A percentile compares a stretch with the other conserved stretches of the same genome.
Evolutionary conservation across 306 rosid genomes (phyloP).

Genomic region (Inga leiocalycina): DNA sequence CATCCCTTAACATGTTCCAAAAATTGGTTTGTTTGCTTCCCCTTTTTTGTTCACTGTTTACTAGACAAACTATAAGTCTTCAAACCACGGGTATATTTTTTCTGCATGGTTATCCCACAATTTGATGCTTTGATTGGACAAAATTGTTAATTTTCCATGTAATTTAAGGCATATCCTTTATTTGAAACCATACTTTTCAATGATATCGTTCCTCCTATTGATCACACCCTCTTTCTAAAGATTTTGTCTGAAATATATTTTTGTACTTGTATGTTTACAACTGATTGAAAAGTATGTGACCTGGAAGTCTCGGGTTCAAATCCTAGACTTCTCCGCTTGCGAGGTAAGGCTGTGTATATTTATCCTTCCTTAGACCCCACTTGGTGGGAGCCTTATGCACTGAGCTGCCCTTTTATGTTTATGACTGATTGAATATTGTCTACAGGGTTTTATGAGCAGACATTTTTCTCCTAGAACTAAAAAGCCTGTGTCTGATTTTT

Average conservation of each 20-base stretch:
- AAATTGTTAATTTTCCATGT: not conserved
- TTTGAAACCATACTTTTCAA: not conserved
- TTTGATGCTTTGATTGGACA: slow-evolving; percentile 5
- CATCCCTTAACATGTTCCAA: slow-evolving; percentile 73
- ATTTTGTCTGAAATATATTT: not conserved
- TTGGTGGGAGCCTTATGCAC: too few relatives aligned
- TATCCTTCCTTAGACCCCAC: too few relatives aligned
- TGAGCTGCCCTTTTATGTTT: too few relatives aligned
- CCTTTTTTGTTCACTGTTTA: slow-evolving; percentile 10
- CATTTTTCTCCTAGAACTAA: not conserved
- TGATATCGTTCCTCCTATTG: not conserved
- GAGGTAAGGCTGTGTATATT: too few relatives aligned
- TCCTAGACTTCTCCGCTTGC: too few relatives aligned
- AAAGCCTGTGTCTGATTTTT: not conserved
- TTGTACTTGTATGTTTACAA: not conserved
- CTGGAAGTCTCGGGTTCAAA: too few relatives aligned
- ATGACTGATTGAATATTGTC: not conserved
- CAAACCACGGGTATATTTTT: not conserved
- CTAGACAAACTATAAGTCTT: not conserved
- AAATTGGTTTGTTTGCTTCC: slow-evolving; percentile 64
- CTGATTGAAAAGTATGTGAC: too few relatives aligned
- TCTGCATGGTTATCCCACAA: slow-evolving; percentile 2
- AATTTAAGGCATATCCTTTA: slow-evolving; percentile 1
- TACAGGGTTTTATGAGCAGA: not conserved
- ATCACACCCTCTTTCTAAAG: not conserved